These are phyloP conservation scores for Ophiognomonia clavigignenti-juglandacearum DNA, from an alignment of 2,329 filamentous ascomycete genomes.

Conservation along the genomic window DNA sequence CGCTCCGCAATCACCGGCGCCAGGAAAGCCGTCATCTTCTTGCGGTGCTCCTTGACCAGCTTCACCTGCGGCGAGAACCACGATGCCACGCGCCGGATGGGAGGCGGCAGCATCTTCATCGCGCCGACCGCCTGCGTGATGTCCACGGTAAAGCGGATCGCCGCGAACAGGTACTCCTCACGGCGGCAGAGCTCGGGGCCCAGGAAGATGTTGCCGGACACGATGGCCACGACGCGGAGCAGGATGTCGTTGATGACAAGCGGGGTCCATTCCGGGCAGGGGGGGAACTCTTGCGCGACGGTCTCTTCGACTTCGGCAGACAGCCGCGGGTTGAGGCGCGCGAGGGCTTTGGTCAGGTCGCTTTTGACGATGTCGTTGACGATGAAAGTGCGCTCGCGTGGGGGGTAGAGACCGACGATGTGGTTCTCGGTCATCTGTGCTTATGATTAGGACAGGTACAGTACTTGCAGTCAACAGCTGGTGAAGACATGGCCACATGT, in stretches of 20 bases:
- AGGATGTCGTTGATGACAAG: constrained; percentile 29
- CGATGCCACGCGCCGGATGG: not conserved
- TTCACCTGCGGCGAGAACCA: not conserved
- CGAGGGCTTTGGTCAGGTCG: constrained; percentile 1
- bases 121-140: constrained; percentile 23
- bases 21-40: constrained; percentile 8
- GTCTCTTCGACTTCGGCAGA: constrained; percentile 6
- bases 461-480: too few relatives aligned
- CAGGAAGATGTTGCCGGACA: constrained; percentile 37
- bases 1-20: constrained; percentile 20
- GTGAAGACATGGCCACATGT: too few relatives aligned
- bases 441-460: too few relatives aligned
- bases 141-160: constrained; percentile 34
- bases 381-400: constrained; percentile 3
- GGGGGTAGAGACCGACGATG: constrained; percentile 8
- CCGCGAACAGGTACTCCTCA: constrained; percentile 32
- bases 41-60: constrained; percentile 8
- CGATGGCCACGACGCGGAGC: constrained; percentile 34
- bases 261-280: constrained; percentile 12
- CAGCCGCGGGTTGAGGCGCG: constrained; percentile 2
- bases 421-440: constrained; percentile 5
- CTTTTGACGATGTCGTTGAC: constrained; percentile 7
- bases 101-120: constrained; percentile 4
- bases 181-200: constrained; percentile 35
- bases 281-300: not conserved